Conservation (phyloP, 257 asterid species). For the Cinchona pubescens region DNA sequence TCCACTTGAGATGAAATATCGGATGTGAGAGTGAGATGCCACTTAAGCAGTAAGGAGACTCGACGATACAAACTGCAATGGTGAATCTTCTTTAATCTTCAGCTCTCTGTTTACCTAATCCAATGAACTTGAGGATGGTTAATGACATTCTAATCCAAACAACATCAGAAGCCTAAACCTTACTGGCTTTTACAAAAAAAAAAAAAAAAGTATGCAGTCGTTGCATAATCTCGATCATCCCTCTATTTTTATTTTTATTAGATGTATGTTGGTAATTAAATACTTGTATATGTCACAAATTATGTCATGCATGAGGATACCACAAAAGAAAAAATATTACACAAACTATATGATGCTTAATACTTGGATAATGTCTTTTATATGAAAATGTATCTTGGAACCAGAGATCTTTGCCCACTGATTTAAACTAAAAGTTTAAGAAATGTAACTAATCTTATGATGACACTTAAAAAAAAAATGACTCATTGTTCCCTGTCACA, state of each 20-base stretch:
- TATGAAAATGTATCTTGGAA: not conserved
- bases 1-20: conserved; percentile 26
- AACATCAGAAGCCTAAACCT: not conserved
- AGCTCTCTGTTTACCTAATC: not conserved
- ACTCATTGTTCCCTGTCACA: conserved; percentile 36
- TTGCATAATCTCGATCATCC: no score
- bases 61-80: conserved; percentile 24
- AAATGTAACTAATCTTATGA: not conserved
- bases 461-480: conserved; percentile 47
- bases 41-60: no score
- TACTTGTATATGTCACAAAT: not conserved
- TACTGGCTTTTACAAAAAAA: no score
- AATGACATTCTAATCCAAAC: not conserved
- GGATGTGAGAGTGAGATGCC: no score
- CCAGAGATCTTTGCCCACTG: not conserved
- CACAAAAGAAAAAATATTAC: no score
- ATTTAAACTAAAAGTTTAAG: not conserved
- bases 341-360: no score
- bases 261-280: not conserved
- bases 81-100: no score
- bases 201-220: not conserved
- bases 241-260: not conserved
- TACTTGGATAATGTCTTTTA: no score
- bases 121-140: not conserved
- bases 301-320: conserved; percentile 4